Base-by-base conservation (phyloP, 2,329 filamentous ascomycete species). In the Stachybotrys chartarum region DNA sequence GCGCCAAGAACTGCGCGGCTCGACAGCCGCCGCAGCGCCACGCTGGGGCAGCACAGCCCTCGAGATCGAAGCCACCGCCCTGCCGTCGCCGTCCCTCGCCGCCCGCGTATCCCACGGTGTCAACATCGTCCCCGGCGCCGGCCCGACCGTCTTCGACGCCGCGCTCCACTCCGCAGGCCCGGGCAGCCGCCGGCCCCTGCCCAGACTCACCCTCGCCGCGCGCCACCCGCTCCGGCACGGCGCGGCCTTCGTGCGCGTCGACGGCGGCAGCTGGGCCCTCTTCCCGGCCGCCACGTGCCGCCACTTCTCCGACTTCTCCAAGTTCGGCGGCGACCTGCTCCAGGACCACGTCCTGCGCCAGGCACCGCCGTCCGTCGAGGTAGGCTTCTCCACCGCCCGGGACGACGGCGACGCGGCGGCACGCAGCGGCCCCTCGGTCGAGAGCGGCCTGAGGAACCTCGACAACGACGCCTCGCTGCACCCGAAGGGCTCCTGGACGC, bases 191-290 rank as follows among this genome's bases (percentile, higher is more conserved):
- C 55, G 51, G 10, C 58, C 60, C 5, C 56, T 59, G 14, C 71
- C 69, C 1, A 63, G 66, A 4, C 53, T 69, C 12, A 65, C 67
- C 8, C 55, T 72, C 7, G 72, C 70, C 3, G 55, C 72, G 6
- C 68, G 71, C 52, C 66, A 68, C 24, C 65, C 65, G 8, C 56
- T 73, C 2, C 65, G 64, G 1, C 57, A 61, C 14, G 74, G 74
- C 7, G 70, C 66, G 0, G 66, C 64, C 11, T 77, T 76, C 50
- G 51, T 72, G 42, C 68, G 72, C 30, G 66, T 67, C 5, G 76
- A 79, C 58, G 75, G 68, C 44, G 76, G 75, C 5, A 70, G 75
- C 52, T 76, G 74, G 73, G n/a, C 16, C 11, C 52, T 65, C 6
- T 62, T 61, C 0, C 60, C 66, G 4, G 58, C 52, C 7, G 55